These are phyloP conservation scores for Calonectria montana DNA, from an alignment of 2,329 filamentous ascomycete genomes.

Conservation along the genomic window DNA sequence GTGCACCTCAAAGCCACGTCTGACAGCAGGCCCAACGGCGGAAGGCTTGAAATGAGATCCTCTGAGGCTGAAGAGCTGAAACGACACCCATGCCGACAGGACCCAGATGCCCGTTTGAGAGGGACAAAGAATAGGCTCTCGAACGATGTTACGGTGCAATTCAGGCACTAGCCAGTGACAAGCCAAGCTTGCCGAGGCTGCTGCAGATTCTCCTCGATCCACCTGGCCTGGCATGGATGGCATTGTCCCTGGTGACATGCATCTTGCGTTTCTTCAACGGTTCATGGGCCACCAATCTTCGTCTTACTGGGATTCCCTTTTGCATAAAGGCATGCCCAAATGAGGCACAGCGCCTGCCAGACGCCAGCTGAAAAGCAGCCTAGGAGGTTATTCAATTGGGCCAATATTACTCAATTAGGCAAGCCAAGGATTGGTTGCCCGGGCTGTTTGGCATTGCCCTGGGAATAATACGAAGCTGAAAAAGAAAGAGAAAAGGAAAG, in stretches of 20 bases:
- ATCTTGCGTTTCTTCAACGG: neutral
- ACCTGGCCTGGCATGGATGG: neutral
- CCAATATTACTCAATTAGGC: neutral
- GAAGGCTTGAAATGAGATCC: neutral
- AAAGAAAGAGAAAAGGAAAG: neutral
- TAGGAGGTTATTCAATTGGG: neutral
- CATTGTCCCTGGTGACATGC: neutral
- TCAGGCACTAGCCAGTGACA: constrained; percentile 1
- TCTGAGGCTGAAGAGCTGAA: constrained; percentile 24
- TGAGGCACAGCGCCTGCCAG: constrained; percentile 1
- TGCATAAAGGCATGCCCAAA: neutral
- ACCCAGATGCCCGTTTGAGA: neutral
- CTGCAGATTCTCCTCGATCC: neutral
- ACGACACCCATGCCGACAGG: constrained; percentile 2
- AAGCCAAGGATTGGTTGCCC: neutral
- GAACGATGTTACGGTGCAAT: neutral
- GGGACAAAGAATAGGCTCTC: neutral
- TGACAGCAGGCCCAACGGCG: constrained; percentile 11
- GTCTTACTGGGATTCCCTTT: neutral
- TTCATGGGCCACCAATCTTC: neutral
- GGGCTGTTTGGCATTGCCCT: neutral
- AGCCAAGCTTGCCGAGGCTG: neutral
- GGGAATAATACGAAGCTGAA: constrained; percentile 1
- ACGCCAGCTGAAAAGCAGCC: neutral
- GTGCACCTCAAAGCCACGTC: neutral